Conservation (phyloP, 164 flowering plant species). For the Magnolia officinalis region DNA sequence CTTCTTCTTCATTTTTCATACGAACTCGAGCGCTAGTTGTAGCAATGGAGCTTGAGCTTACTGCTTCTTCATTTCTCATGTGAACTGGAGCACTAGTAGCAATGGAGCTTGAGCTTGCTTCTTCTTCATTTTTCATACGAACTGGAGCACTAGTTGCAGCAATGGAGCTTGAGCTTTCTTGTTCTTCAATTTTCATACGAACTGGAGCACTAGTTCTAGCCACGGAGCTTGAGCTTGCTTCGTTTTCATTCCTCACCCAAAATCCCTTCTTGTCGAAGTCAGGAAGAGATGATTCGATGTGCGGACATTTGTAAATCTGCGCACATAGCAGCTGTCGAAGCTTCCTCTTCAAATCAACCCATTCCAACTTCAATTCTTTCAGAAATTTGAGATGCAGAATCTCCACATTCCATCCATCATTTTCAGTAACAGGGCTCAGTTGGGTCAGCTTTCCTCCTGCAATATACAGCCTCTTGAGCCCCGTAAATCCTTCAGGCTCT, state of each 20-base stretch:
- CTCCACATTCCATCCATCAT: conserved; percentile 16
- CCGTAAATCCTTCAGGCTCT: background rate
- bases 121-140: background rate
- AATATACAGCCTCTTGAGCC: conserved; percentile 31
- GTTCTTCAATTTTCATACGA: background rate
- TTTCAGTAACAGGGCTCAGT: background rate
- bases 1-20: too few relatives aligned
- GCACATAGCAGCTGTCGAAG: conserved; percentile 23
- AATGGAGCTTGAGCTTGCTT: background rate
- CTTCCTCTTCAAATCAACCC: background rate
- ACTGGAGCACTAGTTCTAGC: too few relatives aligned
- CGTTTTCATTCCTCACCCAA: background rate
- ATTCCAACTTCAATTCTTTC: conserved; percentile 10
- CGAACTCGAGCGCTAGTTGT: too few relatives aligned
- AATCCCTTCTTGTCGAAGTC: background rate
- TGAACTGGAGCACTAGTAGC: too few relatives aligned
- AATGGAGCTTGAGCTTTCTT: background rate
- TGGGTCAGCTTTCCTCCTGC: conserved; percentile 31
- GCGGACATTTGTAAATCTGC: conserved; percentile 13
- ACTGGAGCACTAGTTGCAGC: too few relatives aligned
- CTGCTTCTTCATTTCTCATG: background rate
- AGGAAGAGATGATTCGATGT: background rate
- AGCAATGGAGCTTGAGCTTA: too few relatives aligned
- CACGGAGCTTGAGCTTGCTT: background rate
- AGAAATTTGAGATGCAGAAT: conserved; percentile 31